Evolutionary conservation across 1,139 yeast genomes (phyloP).

Genomic region (Entelexis paramagnoliae): DNA sequence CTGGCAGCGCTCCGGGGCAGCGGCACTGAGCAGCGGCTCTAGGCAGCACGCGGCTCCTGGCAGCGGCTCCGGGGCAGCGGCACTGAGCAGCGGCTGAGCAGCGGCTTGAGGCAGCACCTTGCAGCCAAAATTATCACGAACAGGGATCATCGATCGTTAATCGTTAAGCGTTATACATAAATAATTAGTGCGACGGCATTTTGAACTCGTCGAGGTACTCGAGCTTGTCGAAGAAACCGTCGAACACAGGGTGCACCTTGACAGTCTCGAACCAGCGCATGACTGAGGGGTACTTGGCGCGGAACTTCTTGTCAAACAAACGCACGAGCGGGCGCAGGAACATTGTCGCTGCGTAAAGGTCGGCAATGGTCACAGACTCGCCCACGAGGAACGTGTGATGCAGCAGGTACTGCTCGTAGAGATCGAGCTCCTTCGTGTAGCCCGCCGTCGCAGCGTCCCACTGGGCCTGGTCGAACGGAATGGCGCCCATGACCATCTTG

Average conservation of each 20-base stretch:
- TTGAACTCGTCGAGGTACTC: constrained; percentile 41
- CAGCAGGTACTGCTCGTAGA: constrained; percentile 37
- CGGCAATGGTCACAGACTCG: constrained; percentile 82
- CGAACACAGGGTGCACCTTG: constrained; percentile 46
- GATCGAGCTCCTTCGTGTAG: constrained; percentile 34
- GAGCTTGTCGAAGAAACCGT: constrained; percentile 47
- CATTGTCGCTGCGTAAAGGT: constrained; percentile 53
- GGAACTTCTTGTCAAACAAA: constrained; percentile 70
- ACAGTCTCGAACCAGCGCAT: constrained; percentile 84
- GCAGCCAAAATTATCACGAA: too few relatives aligned
- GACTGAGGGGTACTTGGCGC: constrained; percentile 59
- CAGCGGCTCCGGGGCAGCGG: too few relatives aligned
- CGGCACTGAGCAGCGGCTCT: too few relatives aligned
- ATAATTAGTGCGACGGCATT: constrained; percentile 6
- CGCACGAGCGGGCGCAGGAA: constrained; percentile 33
- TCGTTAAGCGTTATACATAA: not conserved
- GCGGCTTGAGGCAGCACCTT: too few relatives aligned
- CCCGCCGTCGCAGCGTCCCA: constrained; percentile 46
- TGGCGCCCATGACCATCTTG: constrained; percentile 41
- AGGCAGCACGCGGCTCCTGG: too few relatives aligned
- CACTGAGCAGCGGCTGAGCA: too few relatives aligned
- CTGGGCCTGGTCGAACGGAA: constrained; percentile 70
- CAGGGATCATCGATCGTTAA: too few relatives aligned
- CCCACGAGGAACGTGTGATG: constrained; percentile 83
- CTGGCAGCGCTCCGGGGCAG: too few relatives aligned